These are phyloP conservation scores for Auricularia heimuer DNA, from an alignment of 768 basidiomycete genomes.

Conservation along the genomic window DNA sequence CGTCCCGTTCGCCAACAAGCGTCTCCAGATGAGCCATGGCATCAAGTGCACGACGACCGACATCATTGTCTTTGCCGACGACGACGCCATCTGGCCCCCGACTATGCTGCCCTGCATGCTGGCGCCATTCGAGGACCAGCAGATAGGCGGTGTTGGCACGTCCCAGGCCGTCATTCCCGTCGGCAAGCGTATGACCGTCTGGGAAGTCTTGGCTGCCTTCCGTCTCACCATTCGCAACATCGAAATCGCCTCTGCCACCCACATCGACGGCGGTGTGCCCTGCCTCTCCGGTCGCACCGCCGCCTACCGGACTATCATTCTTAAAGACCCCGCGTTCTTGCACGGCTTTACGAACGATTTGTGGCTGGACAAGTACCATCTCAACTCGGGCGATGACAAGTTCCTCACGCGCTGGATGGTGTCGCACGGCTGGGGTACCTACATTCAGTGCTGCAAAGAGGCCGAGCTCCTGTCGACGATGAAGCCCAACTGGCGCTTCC, in stretches of 20 bases:
- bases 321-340: constrained; percentile 90
- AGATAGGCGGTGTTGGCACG: constrained; percentile 86
- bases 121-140: constrained; percentile 91
- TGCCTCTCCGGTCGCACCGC: constrained; percentile 91
- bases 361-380: constrained; percentile 89
- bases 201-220: constrained; percentile 93
- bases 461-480: constrained; percentile 80
- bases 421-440: constrained; percentile 90
- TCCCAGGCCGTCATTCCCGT: constrained; percentile 79
- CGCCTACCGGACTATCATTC: constrained; percentile 86
- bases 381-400: constrained; percentile 91
- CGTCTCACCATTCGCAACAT: constrained; percentile 89
- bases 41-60: constrained; percentile 86
- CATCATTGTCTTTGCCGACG: constrained; percentile 91
- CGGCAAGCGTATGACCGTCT: constrained; percentile 75
- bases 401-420: constrained; percentile 97
- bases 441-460: constrained; percentile 76
- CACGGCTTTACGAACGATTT: constrained; percentile 91
- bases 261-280: constrained; percentile 87
- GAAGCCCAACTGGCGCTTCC: constrained; percentile 94
- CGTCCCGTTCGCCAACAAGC: constrained; percentile 89
- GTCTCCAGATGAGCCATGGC: constrained; percentile 88
- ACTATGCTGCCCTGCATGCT: constrained; percentile 82
- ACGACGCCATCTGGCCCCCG: constrained; percentile 93
- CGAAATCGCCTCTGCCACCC: constrained; percentile 80